Evolutionary conservation across 192 early-diverging fungal genomes (phyloP).

Genomic region (Gaertneriomyces sp.): DNA sequence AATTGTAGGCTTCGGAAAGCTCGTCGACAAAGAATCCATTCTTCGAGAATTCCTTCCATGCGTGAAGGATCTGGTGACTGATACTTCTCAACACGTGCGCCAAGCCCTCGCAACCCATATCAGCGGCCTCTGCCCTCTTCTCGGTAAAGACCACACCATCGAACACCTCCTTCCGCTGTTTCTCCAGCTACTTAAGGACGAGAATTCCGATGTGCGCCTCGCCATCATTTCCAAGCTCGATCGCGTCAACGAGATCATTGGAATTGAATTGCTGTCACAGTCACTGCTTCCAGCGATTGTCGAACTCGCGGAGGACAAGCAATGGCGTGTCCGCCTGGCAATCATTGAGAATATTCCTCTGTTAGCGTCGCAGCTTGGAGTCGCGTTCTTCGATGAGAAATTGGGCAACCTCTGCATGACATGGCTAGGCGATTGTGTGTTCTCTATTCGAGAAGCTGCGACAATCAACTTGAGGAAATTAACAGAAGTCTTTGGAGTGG

Average conservation of each 20-base stretch:
- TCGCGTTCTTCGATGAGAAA: slow-evolving; percentile 97
- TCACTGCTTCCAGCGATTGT: slow-evolving; percentile 96
- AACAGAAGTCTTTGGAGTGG: slow-evolving; percentile 97
- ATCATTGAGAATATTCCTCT: slow-evolving; percentile 99
- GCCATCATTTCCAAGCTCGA: slow-evolving; percentile 99
- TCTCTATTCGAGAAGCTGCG: slow-evolving; percentile 96
- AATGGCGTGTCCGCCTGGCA: slow-evolving; percentile 98
- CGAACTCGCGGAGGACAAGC: slow-evolving; percentile 98
- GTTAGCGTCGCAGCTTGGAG: slow-evolving; percentile 92
- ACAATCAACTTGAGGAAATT: slow-evolving; percentile 90
- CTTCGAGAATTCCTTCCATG: slow-evolving; percentile 81
- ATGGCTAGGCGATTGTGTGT: slow-evolving; percentile 97
- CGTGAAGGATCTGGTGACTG: slow-evolving; percentile 90
- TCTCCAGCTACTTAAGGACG: slow-evolving; percentile 94
- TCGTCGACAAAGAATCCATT: slow-evolving; percentile 77
- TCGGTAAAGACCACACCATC: slow-evolving; percentile 92
- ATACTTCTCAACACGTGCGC: slow-evolving; percentile 94
- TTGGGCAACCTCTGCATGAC: slow-evolving; percentile 93
- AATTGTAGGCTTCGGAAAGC: slow-evolving; percentile 55
- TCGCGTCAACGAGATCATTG: slow-evolving; percentile 87
- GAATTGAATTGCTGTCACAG: slow-evolving; percentile 95
- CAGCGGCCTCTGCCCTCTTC: slow-evolving; percentile 88
- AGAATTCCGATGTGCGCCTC: slow-evolving; percentile 93
- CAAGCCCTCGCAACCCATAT: slow-evolving; percentile 94
- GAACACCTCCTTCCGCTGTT: slow-evolving; percentile 94